Evolutionary conservation across 208 protist species (phyloP).

Genomic region (Zelonia costaricensis): DNA sequence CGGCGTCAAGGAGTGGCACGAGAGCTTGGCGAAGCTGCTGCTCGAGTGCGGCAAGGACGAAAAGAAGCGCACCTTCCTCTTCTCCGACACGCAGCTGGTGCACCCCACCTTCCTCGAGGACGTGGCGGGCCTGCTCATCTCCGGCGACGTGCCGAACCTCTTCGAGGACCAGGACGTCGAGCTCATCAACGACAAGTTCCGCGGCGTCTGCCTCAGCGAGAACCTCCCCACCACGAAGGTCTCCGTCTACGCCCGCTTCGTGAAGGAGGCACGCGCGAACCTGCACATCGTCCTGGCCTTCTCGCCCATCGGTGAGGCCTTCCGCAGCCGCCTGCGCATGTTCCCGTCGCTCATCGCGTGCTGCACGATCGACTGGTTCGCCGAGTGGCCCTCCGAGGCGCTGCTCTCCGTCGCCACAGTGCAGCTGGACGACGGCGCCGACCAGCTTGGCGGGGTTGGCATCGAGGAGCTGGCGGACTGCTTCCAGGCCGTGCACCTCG

Average conservation of each 20-base stretch:
- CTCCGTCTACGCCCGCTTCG: conserved; percentile 95
- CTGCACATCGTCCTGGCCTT: conserved; percentile 97
- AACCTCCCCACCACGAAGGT: conserved; percentile 95
- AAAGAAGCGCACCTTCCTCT: conserved; percentile 96
- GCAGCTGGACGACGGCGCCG: conserved; percentile 48
- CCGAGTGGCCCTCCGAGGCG: conserved; percentile 96
- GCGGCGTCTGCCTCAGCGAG: conserved; percentile 87
- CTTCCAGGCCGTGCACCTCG: conserved; percentile 94
- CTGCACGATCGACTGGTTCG: conserved; percentile 99
- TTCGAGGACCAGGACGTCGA: conserved; percentile 96
- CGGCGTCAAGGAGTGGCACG: conserved; percentile 96
- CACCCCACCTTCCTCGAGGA: conserved; percentile 98
- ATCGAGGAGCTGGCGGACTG: conserved; percentile 66
- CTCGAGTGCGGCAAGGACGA: conserved; percentile 95
- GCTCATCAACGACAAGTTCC: conserved; percentile 94
- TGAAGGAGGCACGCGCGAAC: conserved; percentile 94
- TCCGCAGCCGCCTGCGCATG: conserved; percentile 96
- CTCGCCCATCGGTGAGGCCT: conserved; percentile 95
- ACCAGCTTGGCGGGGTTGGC: conserved; percentile 13
- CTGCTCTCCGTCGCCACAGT: conserved; percentile 92
- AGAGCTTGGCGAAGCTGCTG: conserved; percentile 94
- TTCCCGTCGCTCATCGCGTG: conserved; percentile 98
- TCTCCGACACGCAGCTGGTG: conserved; percentile 97
- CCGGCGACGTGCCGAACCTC: conserved; percentile 97
- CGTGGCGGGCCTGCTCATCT: conserved; percentile 96